phyloP scores from a whole-genome alignment of 2,329 filamentous ascomycete genomes.

The Pseudovirgaria hyperparasitica region DNA sequence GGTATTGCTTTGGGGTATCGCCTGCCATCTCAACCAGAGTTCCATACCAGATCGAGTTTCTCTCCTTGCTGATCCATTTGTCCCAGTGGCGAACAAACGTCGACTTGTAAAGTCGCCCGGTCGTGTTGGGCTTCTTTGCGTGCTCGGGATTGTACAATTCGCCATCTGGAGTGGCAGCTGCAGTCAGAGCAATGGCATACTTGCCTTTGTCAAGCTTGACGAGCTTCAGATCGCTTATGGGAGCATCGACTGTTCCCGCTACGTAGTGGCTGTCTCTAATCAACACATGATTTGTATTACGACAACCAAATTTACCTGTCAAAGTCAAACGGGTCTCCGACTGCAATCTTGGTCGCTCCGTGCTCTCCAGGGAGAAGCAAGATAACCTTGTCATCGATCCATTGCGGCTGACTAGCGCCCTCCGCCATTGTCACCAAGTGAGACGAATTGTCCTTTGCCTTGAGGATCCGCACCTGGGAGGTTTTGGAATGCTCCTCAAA shows the following conservation, averaged over 20 bases:
- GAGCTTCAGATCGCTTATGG: conserved; percentile 36
- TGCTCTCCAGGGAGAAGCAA: conserved; percentile 37
- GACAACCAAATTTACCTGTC: conserved; percentile 19
- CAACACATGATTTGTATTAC: background rate
- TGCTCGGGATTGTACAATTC: conserved; percentile 53
- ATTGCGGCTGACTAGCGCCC: conserved; percentile 57
- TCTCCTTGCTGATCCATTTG: conserved; percentile 55
- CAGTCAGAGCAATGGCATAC: conserved; percentile 38
- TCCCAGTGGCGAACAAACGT: conserved; percentile 81
- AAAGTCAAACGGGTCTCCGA: conserved; percentile 20
- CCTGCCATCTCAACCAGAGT: conserved; percentile 30
- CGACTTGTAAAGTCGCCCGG: conserved; percentile 58
- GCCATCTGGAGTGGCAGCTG: conserved; percentile 55
- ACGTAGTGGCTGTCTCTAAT: conserved; percentile 20
- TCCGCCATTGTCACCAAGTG: conserved; percentile 52
- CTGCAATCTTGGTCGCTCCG: conserved; percentile 24
- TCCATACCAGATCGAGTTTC: conserved; percentile 62
- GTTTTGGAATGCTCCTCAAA: conserved; percentile 62
- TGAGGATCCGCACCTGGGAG: conserved; percentile 56
- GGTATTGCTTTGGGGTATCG: conserved; percentile 14
- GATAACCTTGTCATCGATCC: conserved; percentile 59
- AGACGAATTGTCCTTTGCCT: conserved; percentile 54
- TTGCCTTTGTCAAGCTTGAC: conserved; percentile 20
- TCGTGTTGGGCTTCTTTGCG: conserved; percentile 46
- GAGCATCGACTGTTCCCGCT: conserved; percentile 31